These are phyloP conservation scores for Xylariaceae sp. DNA, from an alignment of 2,329 filamentous ascomycete genomes.

Conservation along the genomic window DNA sequence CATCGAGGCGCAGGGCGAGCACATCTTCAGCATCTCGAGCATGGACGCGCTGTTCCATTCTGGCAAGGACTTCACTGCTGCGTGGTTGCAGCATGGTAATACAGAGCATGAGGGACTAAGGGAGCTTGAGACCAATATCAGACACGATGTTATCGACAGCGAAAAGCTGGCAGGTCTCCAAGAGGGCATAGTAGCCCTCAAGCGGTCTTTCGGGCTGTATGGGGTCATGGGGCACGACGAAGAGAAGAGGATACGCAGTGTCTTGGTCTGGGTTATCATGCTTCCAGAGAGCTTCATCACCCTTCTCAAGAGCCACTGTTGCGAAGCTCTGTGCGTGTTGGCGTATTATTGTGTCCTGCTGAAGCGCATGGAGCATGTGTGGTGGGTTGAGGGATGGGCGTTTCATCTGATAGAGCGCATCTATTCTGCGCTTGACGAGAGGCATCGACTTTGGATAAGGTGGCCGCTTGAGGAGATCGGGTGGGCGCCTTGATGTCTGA, in stretches of 20 bases:
- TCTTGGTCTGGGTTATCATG: constrained; percentile 25
- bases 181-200: constrained; percentile 17
- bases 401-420: constrained; percentile 29
- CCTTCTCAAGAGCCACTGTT: constrained; percentile 21
- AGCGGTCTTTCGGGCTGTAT: constrained; percentile 20
- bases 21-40: constrained; percentile 19
- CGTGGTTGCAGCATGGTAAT: constrained; percentile 13
- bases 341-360: constrained; percentile 31
- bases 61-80: constrained; percentile 20
- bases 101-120: constrained; percentile 23
- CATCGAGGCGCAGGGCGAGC: constrained; percentile 25
- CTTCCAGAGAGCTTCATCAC: constrained; percentile 18
- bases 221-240: constrained; percentile 12
- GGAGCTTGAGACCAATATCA: constrained; percentile 21
- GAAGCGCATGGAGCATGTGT: constrained; percentile 27
- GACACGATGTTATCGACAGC: constrained; percentile 16
- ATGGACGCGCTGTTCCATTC: constrained; percentile 29
- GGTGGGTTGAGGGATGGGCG: constrained; percentile 31
- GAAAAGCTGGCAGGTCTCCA: constrained; percentile 14
- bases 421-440: constrained; percentile 24
- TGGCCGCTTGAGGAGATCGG: constrained; percentile 32
- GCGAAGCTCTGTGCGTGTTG: constrained; percentile 25
- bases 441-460: constrained; percentile 28
- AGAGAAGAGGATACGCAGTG: constrained; percentile 20
- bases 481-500: constrained; percentile 20